Evolutionary conservation across 2,329 filamentous ascomycete species (phyloP), one percentile per base, ranked within the genome.

Genomic region (Boeremia lycopersici): DNA sequence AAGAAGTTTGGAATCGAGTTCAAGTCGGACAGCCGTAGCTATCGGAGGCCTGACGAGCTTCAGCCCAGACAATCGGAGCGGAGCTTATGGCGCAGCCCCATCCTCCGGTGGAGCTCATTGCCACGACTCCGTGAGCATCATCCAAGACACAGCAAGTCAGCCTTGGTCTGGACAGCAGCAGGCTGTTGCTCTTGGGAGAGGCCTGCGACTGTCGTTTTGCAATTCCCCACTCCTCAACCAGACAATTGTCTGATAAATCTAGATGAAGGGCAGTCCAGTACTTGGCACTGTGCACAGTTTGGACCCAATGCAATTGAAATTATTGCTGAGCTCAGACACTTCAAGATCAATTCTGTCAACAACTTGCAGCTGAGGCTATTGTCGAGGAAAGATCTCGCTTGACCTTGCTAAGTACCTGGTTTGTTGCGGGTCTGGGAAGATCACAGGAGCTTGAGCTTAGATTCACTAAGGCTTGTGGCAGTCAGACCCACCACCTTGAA

Each of bases 401-500:
- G 30, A 36, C 36, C 46, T n/a, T 48, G 46, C 29, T 3, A 23
- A 23, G 19, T 28, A 19, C 19, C 36, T 23, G 12, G 36, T 33
- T 9, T 23, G 12, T 29, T 26, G 52, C 23, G 46, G 47, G 31
- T 46, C 46, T 11, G 15, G 42, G 33, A 42, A 38, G 31, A 55
- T 38, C 36, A 50, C 35, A 41, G 30, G 41, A 50, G 44, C 44
- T 19, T 33, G 36, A 46, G 46, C 46, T 46, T 41, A 29, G 26
- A 50, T 40, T 38, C 42, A 55, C 41, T 26, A 50, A 47, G 30
- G 33, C 12, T 31, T 47, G 29, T 39, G 46, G 36, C 47, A 50
- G 41, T 41, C 52, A 38, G 52, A 55, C 46, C 52, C 52, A 47
- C 52, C 42, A 38, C 13, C 28, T 31, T 47, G 46, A 50, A 55